Conservation (phyloP, 1,284 basidiomycete species). For the Cutaneotrichosporon mucoides region DNA sequence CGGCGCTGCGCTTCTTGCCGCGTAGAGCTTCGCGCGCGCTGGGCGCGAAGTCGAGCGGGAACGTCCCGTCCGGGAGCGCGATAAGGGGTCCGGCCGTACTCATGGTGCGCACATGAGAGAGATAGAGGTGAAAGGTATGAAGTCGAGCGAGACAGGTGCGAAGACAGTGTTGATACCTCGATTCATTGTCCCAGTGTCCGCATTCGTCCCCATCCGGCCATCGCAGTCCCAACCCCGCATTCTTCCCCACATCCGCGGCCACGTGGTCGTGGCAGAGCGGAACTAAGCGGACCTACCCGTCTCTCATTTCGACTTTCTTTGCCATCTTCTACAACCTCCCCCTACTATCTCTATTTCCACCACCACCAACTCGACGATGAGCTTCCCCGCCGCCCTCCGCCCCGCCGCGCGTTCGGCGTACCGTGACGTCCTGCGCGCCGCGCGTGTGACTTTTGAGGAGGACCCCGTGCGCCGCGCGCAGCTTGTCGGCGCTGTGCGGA, state of each 20-base stretch:
- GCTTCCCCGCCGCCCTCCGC: conserved; percentile 32
- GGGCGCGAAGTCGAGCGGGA: conserved; percentile 13
- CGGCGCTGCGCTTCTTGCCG: not conserved
- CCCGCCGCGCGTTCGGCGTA: conserved; percentile 43
- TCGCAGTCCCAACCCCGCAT: not conserved
- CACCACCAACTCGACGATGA: not conserved
- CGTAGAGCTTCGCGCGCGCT: conserved; percentile 8
- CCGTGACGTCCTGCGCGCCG: conserved; percentile 38
- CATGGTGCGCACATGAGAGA: conserved; percentile 7
- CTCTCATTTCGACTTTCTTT: too few relatives aligned
- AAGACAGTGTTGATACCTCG: not conserved
- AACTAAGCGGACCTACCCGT: too few relatives aligned
- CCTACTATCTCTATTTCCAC: not conserved
- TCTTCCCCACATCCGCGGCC: not conserved
- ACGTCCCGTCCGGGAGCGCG: conserved; percentile 18
- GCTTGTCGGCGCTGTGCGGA: conserved; percentile 31
- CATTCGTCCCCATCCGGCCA: not conserved
- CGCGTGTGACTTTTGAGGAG: conserved; percentile 43
- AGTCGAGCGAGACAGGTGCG: not conserved
- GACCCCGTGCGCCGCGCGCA: conserved; percentile 36
- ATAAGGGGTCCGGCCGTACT: conserved; percentile 17
- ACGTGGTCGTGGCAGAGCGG: not conserved
- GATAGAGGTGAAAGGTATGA: not conserved
- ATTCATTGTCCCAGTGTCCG: too few relatives aligned
- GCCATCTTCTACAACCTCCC: too few relatives aligned